These are phyloP conservation scores for Hygrophila difformis DNA, from an alignment of 257 asterid species.

Conservation along the genomic window DNA sequence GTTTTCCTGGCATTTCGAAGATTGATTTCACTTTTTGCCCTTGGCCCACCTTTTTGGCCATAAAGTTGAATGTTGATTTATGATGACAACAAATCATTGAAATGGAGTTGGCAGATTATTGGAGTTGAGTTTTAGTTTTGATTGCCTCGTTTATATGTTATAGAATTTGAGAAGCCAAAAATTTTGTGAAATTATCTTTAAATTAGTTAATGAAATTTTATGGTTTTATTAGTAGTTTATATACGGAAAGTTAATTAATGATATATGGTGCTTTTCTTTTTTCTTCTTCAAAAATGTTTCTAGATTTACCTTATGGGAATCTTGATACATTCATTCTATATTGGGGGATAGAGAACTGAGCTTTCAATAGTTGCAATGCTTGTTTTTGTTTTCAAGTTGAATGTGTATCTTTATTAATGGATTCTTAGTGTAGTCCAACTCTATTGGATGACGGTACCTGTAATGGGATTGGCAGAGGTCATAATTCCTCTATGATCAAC, in stretches of 20 bases:
- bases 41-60: background rate
- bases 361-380: no score
- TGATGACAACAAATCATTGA: constrained; percentile 1
- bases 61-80: background rate
- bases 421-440: background rate
- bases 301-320: no score
- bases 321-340: no score
- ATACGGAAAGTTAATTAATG: background rate
- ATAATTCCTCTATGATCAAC: background rate
- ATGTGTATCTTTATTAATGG: background rate
- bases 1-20: background rate
- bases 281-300: background rate
- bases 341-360: no score
- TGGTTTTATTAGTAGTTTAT: background rate
- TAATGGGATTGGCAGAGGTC: background rate
- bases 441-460: background rate
- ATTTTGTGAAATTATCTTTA: background rate
- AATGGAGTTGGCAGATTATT: background rate
- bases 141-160: background rate
- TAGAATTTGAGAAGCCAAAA: background rate
- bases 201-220: background rate
- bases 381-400: background rate
- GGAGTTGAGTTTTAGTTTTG: no score
- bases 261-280: background rate
- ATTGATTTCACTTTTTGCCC: background rate